Evolutionary conservation across 805 yeast species (phyloP).

Genomic region (Blastobotrys chiropterorum): DNA sequence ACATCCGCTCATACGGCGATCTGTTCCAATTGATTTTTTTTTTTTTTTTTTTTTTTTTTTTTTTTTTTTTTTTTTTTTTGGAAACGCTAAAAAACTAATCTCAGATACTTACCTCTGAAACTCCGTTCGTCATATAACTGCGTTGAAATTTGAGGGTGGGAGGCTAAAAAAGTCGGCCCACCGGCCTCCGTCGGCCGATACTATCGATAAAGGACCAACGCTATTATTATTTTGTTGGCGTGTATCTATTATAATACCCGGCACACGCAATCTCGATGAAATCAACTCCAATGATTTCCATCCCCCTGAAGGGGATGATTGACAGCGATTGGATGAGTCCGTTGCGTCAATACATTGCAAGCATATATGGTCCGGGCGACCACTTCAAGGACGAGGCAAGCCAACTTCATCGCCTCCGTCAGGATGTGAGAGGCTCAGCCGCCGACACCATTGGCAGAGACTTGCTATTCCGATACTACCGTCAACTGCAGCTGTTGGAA

Average conservation of each 20-base stretch:
- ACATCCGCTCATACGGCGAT: too few species aligned
- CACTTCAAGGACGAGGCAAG: conserved; percentile 54
- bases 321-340: conserved; percentile 63
- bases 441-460: conserved; percentile 43
- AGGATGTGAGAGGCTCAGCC: conserved; percentile 48
- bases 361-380: conserved; percentile 55
- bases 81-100: too few species aligned
- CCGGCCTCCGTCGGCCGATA: not conserved
- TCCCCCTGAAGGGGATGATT: conserved; percentile 42
- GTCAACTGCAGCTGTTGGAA: conserved; percentile 74
- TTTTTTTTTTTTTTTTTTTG: too few species aligned
- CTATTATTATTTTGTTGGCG: too few species aligned
- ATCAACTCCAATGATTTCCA: conserved; percentile 24
- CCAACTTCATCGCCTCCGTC: conserved; percentile 52
- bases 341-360: conserved; percentile 48
- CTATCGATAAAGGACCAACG: not conserved
- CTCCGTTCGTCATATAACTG: too few species aligned
- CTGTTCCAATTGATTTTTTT: too few species aligned
- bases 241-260: not conserved
- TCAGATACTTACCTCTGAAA: too few species aligned
- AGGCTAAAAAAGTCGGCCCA: not conserved
- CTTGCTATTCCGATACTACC: conserved; percentile 62
- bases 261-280: conserved; percentile 7
- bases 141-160: too few species aligned
- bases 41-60: too few species aligned